These are phyloP conservation scores for Meira miltonrushii DNA, from an alignment of 1,284 basidiomycete genomes.

Conservation along the genomic window DNA sequence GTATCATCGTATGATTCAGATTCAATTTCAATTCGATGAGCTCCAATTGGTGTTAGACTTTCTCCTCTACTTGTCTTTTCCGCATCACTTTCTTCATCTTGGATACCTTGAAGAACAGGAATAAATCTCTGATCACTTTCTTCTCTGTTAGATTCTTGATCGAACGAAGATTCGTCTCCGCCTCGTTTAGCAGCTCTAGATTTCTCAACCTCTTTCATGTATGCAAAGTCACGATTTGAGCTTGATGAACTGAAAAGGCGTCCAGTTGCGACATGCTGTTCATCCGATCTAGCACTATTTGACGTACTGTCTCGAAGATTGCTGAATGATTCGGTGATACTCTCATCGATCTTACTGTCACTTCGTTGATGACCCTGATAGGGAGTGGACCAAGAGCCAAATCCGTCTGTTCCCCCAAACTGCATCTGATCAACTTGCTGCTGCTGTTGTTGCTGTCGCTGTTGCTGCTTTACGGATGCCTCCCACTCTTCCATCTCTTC, in stretches of 20 bases:
- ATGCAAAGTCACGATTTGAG: constrained; percentile 32
- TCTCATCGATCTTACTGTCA: constrained; percentile 15
- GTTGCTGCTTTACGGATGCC: constrained; percentile 8
- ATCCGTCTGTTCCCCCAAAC: constrained; percentile 31
- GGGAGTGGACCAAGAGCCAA: constrained; percentile 29
- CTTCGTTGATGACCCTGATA: background rate
- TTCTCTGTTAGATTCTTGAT: background rate
- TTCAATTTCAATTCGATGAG: background rate
- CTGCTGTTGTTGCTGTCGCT: no score
- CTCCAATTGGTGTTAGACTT: background rate
- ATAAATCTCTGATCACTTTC: background rate
- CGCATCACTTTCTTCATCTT: background rate
- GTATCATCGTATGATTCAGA: constrained; percentile 1
- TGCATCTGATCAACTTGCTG: constrained; percentile 15
- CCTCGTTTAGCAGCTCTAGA: constrained; percentile 4
- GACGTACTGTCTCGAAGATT: constrained; percentile 14
- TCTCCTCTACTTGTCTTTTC: constrained; percentile 10
- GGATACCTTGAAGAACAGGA: no score
- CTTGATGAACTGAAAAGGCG: constrained; percentile 29
- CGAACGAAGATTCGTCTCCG: background rate
- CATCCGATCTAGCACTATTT: constrained; percentile 3
- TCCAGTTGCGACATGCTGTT: constrained; percentile 7
- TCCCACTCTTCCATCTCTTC: constrained; percentile 25
- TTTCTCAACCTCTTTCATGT: constrained; percentile 26
- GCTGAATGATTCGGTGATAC: constrained; percentile 24